Evolutionary conservation across 768 basidiomycete genomes (phyloP), one percentile per base, ranked within the genome.

Genomic region (Paxillus involutus): DNA sequence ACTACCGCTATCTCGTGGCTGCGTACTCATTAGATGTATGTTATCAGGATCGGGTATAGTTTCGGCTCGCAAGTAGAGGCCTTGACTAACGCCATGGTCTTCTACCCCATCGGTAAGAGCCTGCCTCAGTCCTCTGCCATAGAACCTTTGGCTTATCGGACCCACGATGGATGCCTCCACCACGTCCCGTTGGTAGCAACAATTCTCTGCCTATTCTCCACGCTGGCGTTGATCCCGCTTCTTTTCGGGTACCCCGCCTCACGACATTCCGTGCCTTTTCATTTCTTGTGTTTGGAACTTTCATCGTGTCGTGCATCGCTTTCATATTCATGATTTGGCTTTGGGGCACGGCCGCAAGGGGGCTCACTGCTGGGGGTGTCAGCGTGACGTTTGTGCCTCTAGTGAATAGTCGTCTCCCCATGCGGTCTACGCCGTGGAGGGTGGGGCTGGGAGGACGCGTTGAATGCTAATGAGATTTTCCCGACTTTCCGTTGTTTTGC

Each of bases 271-370:
- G 33, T 12, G 30, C n/a, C n/a, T 46, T 33, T 17, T 11, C 45
- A 13, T 21, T 46, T 6, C 45, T 46, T 29, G 32, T 19, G 24
- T 40, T 52, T 3, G 35, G 13, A 2, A 16, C 51, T 16, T 46
- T 35, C 37, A 11, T 45, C 41, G 26, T 35, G 3, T 33, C 44
- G 17, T 55, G 64, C 42, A 52, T 66, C 12, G 67, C 63, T n/a
- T 68, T 66, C 51, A 59, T 68, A 24, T 61, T 68, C 41, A 45
- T 45, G 44, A 45, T 52, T 13, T 44, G 43, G 0, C 33, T 37
- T 21, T 52, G 44, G 44, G 54, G 52, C 17, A 52, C 52, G 12
- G 56, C 59, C n/a, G 44, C 49, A 19, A 44, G 21, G n/a, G 47
- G 52, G 13, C 58, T 58, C 40, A 30, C 32, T 14, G 35, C 19